Base-by-base conservation (phyloP, 768 basidiomycete species). In the Agaricus bisporus region DNA sequence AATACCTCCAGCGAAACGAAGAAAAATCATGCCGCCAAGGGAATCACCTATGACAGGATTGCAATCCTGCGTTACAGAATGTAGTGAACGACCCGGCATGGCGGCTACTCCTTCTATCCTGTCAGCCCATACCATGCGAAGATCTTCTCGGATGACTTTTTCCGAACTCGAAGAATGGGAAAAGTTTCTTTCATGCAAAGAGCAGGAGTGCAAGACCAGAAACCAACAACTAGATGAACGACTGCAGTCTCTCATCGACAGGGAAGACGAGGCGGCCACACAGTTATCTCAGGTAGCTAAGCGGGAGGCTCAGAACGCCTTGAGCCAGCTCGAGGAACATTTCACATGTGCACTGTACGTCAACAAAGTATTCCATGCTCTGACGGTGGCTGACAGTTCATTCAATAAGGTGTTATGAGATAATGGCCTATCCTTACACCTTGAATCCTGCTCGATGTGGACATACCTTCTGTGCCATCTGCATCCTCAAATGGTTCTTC, bases 401-500 rank as follows among this genome's bases (percentile, higher is more conserved):
- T 45, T 17, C n/a, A 18, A 3, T 38, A 51, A 88, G 85, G 55
- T 85, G 86, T 63, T 82, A 79, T 61, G 85, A 85, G 56, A 72
- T 81, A 50, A 73, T 86, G 73, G 80, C 83, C 2, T 74, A 74
- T 57, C 85, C 86, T 7, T 82, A 82, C 61, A 68, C 69, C 29
- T 67, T 86, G 39, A 76, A 72, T 53, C 77, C 81, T 15, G 71
- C 70, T 12, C 67, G 70, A 38, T 87, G 85, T 56, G 85, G 86
- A 9, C 86, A 88, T 61, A 78, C 83, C 4, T 87, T 83, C 61
- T 86, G 83, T 62, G 78, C 80, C 28, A 67, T 81, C 45, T 86
- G 83, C 66, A 81, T 84, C 56, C 65, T 86, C 28, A 80, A 79
- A 61, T 84, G 83, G 81, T 80, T 81, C 67, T 86, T 85, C 70